Percentiles rank a stretch among this genome's conserved stretches.
These are phyloP conservation scores for Colletotrichum brevisporum DNA, from an alignment of 2,329 filamentous ascomycete species.

Conservation along the genomic window DNA sequence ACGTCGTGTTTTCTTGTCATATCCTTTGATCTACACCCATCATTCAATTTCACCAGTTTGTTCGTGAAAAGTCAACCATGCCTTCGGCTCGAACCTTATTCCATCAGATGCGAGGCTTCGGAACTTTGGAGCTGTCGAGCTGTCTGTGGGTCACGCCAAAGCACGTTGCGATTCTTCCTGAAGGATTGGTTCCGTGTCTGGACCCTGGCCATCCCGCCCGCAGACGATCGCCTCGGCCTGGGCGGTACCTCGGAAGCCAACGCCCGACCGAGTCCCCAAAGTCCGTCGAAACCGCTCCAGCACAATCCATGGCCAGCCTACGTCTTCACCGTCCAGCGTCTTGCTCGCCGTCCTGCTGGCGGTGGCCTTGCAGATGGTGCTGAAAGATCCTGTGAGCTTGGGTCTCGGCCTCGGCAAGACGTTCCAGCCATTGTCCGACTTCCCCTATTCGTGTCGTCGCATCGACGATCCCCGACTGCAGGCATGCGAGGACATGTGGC, in stretches of 20 bases:
- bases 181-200: slow-evolving; percentile 1
- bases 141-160: neutral
- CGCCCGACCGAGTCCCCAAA: too few species aligned
- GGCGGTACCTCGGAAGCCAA: too few species aligned
- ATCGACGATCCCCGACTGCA: slow-evolving; percentile 46
- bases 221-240: too few species aligned
- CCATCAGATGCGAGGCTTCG: neutral
- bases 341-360: slow-evolving; percentile 40
- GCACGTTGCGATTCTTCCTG: slow-evolving; percentile 6
- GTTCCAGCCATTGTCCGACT: slow-evolving; percentile 46
- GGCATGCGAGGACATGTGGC: slow-evolving; percentile 51
- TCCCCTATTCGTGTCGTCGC: slow-evolving; percentile 48
- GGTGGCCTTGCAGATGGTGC: slow-evolving; percentile 40
- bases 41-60: too few species aligned
- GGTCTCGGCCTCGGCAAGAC: slow-evolving; percentile 44
- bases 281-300: too few species aligned
- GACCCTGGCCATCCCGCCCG: neutral
- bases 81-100: neutral
- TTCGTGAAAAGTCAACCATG: neutral
- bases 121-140: neutral
- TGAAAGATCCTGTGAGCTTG: slow-evolving; percentile 42
- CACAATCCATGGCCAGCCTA: slow-evolving; percentile 2
- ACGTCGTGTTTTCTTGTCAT: too few species aligned
- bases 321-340: slow-evolving; percentile 32
- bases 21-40: too few species aligned